A percentile compares a stretch with the other conserved stretches of the same genome.
phyloP scores from a whole-genome alignment of 164 flowering plant species.

The Chimonanthus praecox region DNA sequence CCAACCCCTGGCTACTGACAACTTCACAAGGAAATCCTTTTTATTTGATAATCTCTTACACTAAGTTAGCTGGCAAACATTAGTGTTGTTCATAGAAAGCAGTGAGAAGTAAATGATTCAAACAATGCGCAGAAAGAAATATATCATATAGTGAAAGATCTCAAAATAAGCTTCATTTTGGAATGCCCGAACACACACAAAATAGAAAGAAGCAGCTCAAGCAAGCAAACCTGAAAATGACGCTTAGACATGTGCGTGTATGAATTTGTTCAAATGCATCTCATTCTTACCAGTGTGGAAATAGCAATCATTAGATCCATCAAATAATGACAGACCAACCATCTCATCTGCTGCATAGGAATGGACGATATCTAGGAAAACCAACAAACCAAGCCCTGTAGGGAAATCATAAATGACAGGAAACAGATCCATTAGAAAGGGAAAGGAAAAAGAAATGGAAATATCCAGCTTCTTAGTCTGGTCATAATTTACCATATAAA shows the following conservation, averaged over 20 bases:
- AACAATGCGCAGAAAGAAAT: background rate
- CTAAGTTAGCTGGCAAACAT: too few relatives aligned
- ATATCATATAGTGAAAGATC: background rate
- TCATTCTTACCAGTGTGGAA: constrained; percentile 70
- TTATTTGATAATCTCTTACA: too few relatives aligned
- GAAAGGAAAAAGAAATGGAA: too few relatives aligned
- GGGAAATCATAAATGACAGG: background rate
- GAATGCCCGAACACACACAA: background rate
- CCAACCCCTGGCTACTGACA: too few relatives aligned
- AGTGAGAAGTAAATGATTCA: background rate
- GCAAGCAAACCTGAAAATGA: background rate
- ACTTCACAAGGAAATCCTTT: too few relatives aligned
- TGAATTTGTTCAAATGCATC: background rate
- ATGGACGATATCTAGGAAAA: constrained; percentile 89
- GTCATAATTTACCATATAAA: too few relatives aligned
- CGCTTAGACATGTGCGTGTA: background rate
- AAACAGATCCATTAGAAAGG: too few relatives aligned
- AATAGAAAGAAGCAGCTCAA: background rate
- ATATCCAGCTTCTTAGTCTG: too few relatives aligned
- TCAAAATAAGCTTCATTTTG: background rate
- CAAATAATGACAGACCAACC: constrained; percentile 87
- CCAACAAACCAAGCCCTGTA: constrained; percentile 76
- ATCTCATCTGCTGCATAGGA: constrained; percentile 96
- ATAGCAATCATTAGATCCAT: constrained; percentile 97
- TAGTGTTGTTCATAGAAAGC: background rate